phyloP scores from a whole-genome alignment of 2,329 filamentous ascomycete genomes.

The Scedosporium minutisporum region DNA sequence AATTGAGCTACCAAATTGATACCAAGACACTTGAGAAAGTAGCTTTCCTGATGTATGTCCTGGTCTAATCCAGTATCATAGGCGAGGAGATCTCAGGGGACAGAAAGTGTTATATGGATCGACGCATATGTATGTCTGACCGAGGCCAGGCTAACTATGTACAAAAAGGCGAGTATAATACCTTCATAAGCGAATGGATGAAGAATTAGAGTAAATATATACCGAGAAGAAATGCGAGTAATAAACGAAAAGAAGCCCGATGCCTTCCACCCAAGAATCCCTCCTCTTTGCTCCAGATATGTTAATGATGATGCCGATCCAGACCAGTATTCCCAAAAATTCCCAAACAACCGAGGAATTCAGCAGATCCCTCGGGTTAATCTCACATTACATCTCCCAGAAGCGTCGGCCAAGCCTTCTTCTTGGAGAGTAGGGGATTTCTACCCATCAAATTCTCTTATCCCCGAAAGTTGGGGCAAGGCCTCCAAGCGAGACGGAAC shows the following conservation, averaged over 20 bases:
- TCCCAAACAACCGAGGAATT: not conserved
- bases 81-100: not conserved
- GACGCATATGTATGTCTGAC: not conserved
- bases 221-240: not conserved
- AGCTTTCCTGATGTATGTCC: no score
- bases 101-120: not conserved
- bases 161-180: not conserved
- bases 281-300: not conserved
- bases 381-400: not conserved
- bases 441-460: not conserved
- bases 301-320: not conserved
- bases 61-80: no score
- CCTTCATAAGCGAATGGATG: not conserved
- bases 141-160: not conserved
- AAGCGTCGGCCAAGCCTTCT: not conserved
- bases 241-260: not conserved
- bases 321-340: not conserved
- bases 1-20: no score
- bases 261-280: not conserved
- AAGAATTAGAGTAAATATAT: not conserved
- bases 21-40: no score
- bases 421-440: not conserved
- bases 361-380: not conserved
- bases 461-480: slow-evolving; percentile 5
- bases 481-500: slow-evolving; percentile 15